Base-by-base conservation (phyloP, 73 alveolate genomes). In the Blepharisma stoltei region DNA sequence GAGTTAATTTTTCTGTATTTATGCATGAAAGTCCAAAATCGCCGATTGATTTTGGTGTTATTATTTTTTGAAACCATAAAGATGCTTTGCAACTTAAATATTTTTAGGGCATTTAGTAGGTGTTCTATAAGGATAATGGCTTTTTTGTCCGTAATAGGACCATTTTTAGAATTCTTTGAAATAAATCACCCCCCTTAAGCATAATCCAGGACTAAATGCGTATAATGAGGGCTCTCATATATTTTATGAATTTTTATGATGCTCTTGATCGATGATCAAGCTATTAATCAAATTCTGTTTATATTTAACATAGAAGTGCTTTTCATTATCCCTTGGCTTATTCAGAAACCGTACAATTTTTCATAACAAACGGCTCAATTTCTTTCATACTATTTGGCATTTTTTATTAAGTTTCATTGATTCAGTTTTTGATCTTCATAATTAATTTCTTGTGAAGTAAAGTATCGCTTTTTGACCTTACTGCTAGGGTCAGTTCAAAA, bases 211-310 rank as follows among this genome's bases (percentile, higher is more conserved):
- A 88, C 82, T 60, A 90, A 78, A 77, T 83, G 83, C 18, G 82
- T 54, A 52, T 86, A 83, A 25, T 90, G 86, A 54, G 86, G 90
- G 68, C 84, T 87, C 77, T 90, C 97, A 37, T 83, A 90, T 47
- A 83, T 78, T 85, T 91, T 91, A 67, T 82, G 87, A 20, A 88
- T 82, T 77, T 94, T 95, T 27, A 96, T 93, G 49, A 94, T 88
- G 4, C 66, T 52, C 23, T 52, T 14, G 27, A 14, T 20, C 0
- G 23, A 52, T 52, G 66, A 20, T 52, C 4, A 52, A 52, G 66
- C 66, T 4, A 52, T 1, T 52, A 0, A 52, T 52, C 66, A 52
- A 52, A 4, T 4, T 52, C 66, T 4, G 66, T 2, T 14, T 0
- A 52, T 1, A 14, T 20, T 52, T 20, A 52, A 20, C 23, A 52